Base-by-base conservation (phyloP, 495 filamentous ascomycete genomes). In the Paragyromitra xinjiangensis region DNA sequence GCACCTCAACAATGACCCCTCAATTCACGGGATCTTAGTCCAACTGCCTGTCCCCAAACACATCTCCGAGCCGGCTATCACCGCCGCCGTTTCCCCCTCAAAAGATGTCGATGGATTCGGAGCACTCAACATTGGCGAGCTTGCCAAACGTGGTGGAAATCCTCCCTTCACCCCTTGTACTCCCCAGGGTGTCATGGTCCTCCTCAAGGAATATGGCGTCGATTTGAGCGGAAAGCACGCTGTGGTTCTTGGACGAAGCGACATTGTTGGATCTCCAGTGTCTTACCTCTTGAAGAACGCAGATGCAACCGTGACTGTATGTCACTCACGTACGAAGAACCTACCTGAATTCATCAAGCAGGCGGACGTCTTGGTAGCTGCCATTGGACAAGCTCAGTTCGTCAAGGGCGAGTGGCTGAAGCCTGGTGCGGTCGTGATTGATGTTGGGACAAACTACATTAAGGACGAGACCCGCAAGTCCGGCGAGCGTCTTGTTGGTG, bases 71-170 rank as follows among this genome's bases (percentile, higher is more conserved):
- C 92, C 95, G 82, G 85, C 89, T 2, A 87, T 99, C 79, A 99
- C 96, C 59, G 95, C 93, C 37, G 90, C 92, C 11, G 95, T 99
- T 19, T 88, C 92, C 37, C 92, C 93, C 80, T 92, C 93, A 85
- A 99, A 99, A 85, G 95, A 98, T 88, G 95, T 99, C 39, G 95
- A 99, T 86, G 95, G 95, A 71, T 99, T 99, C 83, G 95, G 96
- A 51, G 90, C 92, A 39, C 87, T 88, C 76, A 98, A 97, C 84
- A 97, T 98, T 81, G 95, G 95, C 66, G 94, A 98, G 83, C 88
- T 99, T 77, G 94, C 96, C 69, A 98, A 98, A 88, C 90, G 93
- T 73, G 93, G 95, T 53, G 95, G 94, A 19, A 87, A 87, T 62
- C 96, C 95, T 24, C 87, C 92, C 45, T 99, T 98, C 84, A 88